Evolutionary conservation across 345 rosid genomes (phyloP).

Genomic region (Durio zibethinus): DNA sequence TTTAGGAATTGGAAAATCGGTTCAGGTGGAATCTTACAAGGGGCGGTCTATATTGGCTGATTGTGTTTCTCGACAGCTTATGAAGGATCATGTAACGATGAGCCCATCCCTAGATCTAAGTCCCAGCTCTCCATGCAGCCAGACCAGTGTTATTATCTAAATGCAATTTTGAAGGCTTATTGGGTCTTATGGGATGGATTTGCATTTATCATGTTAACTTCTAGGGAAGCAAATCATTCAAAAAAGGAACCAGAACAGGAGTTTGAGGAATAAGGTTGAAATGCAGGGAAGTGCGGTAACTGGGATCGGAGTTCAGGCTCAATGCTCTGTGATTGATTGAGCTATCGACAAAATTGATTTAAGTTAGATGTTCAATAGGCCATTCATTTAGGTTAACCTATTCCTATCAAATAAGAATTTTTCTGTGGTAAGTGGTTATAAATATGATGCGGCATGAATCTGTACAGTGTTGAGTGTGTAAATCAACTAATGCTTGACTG

Average conservation of each 20-base stretch:
- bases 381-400: slow-evolving; percentile 8
- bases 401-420: slow-evolving; percentile 20
- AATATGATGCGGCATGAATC: slow-evolving; percentile 17
- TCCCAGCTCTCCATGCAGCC: slow-evolving; percentile 38
- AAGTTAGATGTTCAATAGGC: slow-evolving; percentile 11
- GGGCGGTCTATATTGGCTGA: slow-evolving; percentile 56
- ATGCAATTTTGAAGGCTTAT: slow-evolving; percentile 3
- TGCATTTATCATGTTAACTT: slow-evolving; percentile 19
- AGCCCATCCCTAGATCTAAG: slow-evolving; percentile 45
- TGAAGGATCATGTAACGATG: slow-evolving; percentile 43
- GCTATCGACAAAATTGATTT: slow-evolving; percentile 13
- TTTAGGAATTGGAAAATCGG: slow-evolving; percentile 35
- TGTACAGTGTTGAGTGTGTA: slow-evolving; percentile 28
- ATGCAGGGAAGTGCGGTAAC: slow-evolving; percentile 11
- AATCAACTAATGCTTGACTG: slow-evolving; percentile 20
- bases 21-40: slow-evolving; percentile 32
- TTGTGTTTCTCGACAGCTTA: slow-evolving; percentile 52
- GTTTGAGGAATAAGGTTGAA: slow-evolving; percentile 22
- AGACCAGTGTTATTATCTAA: slow-evolving; percentile 28
- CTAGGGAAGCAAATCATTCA: slow-evolving; percentile 26
- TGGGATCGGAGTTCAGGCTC: slow-evolving; percentile 10
- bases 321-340: slow-evolving; percentile 3
- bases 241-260: slow-evolving; percentile 4
- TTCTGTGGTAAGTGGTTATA: slow-evolving; percentile 8
- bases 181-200: neutral